Evolutionary conservation across 2,329 filamentous ascomycete species (phyloP).

Genomic region (Pezicula carpinea): DNA sequence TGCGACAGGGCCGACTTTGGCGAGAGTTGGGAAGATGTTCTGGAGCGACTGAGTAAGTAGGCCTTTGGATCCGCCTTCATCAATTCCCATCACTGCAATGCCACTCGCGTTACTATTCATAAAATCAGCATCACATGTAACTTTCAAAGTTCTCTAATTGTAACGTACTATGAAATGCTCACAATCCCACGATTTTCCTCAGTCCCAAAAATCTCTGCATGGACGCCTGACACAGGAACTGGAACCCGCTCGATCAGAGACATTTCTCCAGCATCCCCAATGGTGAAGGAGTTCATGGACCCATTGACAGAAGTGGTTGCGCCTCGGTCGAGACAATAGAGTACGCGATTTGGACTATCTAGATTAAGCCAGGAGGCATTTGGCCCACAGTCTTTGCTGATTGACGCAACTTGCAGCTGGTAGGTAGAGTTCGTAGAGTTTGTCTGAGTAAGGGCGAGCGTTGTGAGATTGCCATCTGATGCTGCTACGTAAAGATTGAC

Average conservation of each 20-base stretch:
- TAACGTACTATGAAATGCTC: slow-evolving; percentile 9
- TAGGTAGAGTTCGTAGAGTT: slow-evolving; percentile 1
- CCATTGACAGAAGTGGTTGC: slow-evolving; percentile 3
- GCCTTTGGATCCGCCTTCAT: not conserved
- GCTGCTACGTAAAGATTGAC: not conserved
- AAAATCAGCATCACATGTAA: no score
- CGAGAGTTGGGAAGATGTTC: slow-evolving; percentile 5
- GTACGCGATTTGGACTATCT: slow-evolving; percentile 6
- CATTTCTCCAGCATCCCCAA: slow-evolving; percentile 5
- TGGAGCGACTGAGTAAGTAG: slow-evolving; percentile 4
- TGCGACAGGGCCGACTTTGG: slow-evolving; percentile 2
- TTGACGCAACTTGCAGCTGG: slow-evolving; percentile 4
- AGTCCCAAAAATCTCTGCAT: slow-evolving; percentile 3
- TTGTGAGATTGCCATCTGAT: slow-evolving; percentile 4
- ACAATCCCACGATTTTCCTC: slow-evolving; percentile 7
- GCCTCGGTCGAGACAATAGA: slow-evolving; percentile 14
- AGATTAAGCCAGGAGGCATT: slow-evolving; percentile 10
- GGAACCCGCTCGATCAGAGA: slow-evolving; percentile 4
- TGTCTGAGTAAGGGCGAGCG: slow-evolving; percentile 4
- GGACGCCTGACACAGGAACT: slow-evolving; percentile 6
- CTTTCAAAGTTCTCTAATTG: not conserved
- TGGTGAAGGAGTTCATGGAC: slow-evolving; percentile 9
- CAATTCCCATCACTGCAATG: not conserved
- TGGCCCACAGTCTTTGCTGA: slow-evolving; percentile 1
- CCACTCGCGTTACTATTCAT: slow-evolving; percentile 7